Percentiles rank a stretch among this genome's conserved stretches.
These are phyloP conservation scores for Kluyveromyces wickerhamii DNA, from an alignment of 805 yeast genomes.

Conservation along the genomic window DNA sequence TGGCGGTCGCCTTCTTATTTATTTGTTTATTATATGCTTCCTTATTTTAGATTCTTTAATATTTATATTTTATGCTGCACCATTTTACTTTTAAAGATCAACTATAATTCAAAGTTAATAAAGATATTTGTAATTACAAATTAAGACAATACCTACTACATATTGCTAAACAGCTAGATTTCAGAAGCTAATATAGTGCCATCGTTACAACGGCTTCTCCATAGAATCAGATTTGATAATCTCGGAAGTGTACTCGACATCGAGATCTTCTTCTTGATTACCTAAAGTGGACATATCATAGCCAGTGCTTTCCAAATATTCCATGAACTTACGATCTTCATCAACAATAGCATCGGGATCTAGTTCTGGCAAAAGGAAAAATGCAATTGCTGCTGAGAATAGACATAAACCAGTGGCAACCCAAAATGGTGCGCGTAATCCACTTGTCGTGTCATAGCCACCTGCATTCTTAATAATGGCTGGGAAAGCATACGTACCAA, in stretches of 20 bases:
- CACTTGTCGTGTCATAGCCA: constrained; percentile 44
- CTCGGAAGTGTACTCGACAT: constrained; percentile 2
- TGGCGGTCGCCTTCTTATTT: too few relatives aligned
- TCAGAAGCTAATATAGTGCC: too few relatives aligned
- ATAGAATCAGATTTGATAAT: constrained; percentile 1
- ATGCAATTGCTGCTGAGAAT: constrained; percentile 58
- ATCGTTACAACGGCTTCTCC: too few relatives aligned
- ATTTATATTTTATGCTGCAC: too few relatives aligned
- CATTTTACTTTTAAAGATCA: too few relatives aligned
- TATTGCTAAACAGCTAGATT: too few relatives aligned
- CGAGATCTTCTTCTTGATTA: constrained; percentile 9
- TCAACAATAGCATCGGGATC: constrained; percentile 74
- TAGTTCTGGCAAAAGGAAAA: constrained; percentile 69
- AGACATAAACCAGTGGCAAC: constrained; percentile 71
- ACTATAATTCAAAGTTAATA: too few relatives aligned
- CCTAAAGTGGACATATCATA: constrained; percentile 60
- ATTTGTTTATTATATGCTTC: too few relatives aligned
- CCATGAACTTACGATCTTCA: constrained; percentile 68
- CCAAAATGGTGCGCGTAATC: constrained; percentile 73
- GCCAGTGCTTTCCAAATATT: constrained; percentile 59
- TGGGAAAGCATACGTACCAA: constrained; percentile 86
- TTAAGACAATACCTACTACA: too few relatives aligned
- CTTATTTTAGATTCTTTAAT: too few relatives aligned
- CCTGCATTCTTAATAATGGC: constrained; percentile 55
- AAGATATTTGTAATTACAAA: too few relatives aligned